phyloP scores from a whole-genome alignment of 352 stramenopile genomes.

The Pseudoperonospora humuli region DNA sequence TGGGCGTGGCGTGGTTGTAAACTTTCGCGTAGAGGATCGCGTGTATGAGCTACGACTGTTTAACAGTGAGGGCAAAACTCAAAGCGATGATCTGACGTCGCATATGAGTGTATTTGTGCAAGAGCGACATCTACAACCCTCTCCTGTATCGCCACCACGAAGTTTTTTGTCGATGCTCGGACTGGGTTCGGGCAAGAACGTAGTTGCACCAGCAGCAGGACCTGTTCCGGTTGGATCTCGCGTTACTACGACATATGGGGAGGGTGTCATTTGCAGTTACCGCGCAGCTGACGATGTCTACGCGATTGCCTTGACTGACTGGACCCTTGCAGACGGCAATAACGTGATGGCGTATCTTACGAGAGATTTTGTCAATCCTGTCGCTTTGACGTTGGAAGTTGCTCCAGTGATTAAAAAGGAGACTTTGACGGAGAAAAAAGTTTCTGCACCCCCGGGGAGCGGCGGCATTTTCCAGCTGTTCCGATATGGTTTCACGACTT shows the following conservation, averaged over 20 bases:
- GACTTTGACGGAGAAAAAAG: constrained; percentile 5
- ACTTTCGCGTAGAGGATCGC: constrained; percentile 50
- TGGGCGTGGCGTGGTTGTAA: constrained; percentile 55
- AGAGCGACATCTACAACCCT: constrained; percentile 41
- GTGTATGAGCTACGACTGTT: constrained; percentile 69
- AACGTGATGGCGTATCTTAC: constrained; percentile 49
- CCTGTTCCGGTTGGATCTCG: constrained; percentile 26
- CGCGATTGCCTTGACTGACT: constrained; percentile 34
- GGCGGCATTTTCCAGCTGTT: constrained; percentile 70
- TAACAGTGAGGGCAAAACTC: constrained; percentile 28
- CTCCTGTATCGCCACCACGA: constrained; percentile 43
- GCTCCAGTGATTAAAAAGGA: constrained; percentile 27
- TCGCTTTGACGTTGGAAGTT: constrained; percentile 24
- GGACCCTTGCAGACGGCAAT: constrained; percentile 27
- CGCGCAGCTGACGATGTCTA: constrained; percentile 28
- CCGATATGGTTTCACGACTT: constrained; percentile 25
- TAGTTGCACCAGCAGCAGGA: not conserved
- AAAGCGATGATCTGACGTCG: constrained; percentile 10
- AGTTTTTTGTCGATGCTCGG: constrained; percentile 68
- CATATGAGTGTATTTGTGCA: constrained; percentile 41
- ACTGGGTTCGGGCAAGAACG: constrained; percentile 20
- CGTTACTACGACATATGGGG: constrained; percentile 53
- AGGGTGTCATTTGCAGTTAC: constrained; percentile 43
- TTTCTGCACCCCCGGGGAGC: constrained; percentile 21
- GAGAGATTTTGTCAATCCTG: constrained; percentile 28